Evolutionary conservation across 768 basidiomycete genomes (phyloP), one percentile per base, ranked within the genome.

Genomic region (Pisolithus marmoratus): DNA sequence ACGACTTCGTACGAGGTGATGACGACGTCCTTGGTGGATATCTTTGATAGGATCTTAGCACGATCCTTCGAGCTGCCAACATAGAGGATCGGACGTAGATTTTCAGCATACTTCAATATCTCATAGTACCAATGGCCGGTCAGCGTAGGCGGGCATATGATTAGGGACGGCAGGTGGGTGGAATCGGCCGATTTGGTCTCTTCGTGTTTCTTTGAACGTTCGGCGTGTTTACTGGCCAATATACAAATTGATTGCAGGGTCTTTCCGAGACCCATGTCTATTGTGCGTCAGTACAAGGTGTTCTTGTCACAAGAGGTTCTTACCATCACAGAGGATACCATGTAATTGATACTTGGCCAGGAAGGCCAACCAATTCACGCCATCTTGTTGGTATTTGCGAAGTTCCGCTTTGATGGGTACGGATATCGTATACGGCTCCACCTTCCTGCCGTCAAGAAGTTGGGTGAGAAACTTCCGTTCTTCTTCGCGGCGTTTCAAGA

Each of bases 71-170:
- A 80, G 52, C 86, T 87, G 22, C 96, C 96, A 8, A 87, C 86
- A 69, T 98, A 99, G 55, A 94, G 74, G 45, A 96, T 75, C 0
- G 94, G 91, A 26, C 78, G 79, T 47, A 98, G 76, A 59, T 85
- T 88, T 44, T 88, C 86, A 3, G 85, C 78, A 60, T 98, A 99
- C 63, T 96, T 98, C 45, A 85, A 75, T 54, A 98, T 87, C 72
- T 99, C 96, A 69, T 98, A 95, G 67, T 92, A 94, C 96, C 96
- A 99, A 66, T 99, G 96, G 9, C 96, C 95, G 2, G 93, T 96
- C 48, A 99, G 81, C 1, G 96, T 99, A 4, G 96, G 95, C 0
- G 96, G 96, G 61, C 96, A 99, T 50, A 98, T 73, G 58, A 99
- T 94, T 24, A 99, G 78, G 4, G 95, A 96, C 0, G 96, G 94